phyloP scores from a whole-genome alignment of 164 flowering plant genomes.

The Magnolia changhungtana region DNA sequence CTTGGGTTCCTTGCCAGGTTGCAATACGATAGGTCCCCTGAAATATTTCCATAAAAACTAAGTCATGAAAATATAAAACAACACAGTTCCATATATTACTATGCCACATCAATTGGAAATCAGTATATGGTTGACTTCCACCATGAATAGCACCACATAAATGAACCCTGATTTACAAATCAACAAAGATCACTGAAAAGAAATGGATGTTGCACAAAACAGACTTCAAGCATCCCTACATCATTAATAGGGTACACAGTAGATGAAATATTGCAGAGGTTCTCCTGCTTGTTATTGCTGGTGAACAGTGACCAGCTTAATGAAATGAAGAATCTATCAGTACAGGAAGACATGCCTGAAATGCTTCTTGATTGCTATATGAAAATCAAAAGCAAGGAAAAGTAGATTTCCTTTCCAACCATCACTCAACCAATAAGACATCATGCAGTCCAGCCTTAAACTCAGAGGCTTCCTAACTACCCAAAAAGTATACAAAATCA shows the following conservation, averaged over 20 bases:
- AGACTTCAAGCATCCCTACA: background rate
- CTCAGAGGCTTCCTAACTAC: background rate
- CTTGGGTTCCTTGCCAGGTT: slow-evolving; percentile 89
- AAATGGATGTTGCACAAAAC: background rate
- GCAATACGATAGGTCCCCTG: slow-evolving; percentile 87
- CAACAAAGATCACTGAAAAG: background rate
- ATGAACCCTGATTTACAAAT: background rate
- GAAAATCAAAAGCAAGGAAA: background rate
- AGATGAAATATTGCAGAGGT: background rate
- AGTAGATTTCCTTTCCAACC: background rate
- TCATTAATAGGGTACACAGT: background rate
- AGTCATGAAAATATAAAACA: background rate
- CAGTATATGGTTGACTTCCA: background rate
- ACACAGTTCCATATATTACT: background rate
- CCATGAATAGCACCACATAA: background rate
- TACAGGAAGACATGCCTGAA: background rate
- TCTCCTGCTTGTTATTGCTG: background rate
- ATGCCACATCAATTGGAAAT: background rate
- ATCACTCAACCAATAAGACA: background rate
- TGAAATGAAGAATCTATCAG: background rate
- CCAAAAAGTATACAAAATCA: background rate
- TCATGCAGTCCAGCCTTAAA: background rate
- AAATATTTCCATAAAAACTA: background rate
- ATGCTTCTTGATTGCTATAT: background rate
- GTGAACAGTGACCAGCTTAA: background rate